Evolutionary conservation across 2,329 filamentous ascomycete genomes (phyloP).

Genomic region (Myriosclerotinia scirpicola): DNA sequence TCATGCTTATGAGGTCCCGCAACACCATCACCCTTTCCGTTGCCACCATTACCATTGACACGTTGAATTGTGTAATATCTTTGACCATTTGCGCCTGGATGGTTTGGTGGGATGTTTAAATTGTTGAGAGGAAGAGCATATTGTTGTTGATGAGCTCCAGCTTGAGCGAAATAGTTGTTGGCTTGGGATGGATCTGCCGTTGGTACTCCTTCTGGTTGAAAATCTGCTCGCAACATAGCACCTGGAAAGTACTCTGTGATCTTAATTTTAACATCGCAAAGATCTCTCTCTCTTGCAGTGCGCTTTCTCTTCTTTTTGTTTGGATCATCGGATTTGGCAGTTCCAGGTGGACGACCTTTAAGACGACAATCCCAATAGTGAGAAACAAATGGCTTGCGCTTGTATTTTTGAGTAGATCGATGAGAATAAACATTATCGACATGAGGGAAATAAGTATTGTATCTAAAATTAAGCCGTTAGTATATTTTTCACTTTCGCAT

Average conservation of each 20-base stretch:
- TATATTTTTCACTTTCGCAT: constrained; percentile 20
- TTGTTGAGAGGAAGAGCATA: constrained; percentile 49
- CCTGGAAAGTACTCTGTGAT: constrained; percentile 76
- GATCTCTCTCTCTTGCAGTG: constrained; percentile 68
- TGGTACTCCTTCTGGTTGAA: constrained; percentile 37
- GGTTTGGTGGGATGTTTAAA: constrained; percentile 44
- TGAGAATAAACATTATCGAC: constrained; percentile 85
- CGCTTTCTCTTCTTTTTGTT: constrained; percentile 81
- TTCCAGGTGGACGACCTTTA: constrained; percentile 76
- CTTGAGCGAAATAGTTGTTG: constrained; percentile 39
- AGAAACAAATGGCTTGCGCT: constrained; percentile 77
- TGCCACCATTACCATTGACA: constrained; percentile 74
- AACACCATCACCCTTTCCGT: constrained; percentile 68
- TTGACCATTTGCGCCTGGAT: constrained; percentile 51
- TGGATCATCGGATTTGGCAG: constrained; percentile 75
- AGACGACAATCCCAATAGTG: constrained; percentile 85
- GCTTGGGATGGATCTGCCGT: constrained; percentile 30
- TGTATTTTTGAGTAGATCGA: constrained; percentile 77
- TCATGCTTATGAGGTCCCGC: constrained; percentile 73
- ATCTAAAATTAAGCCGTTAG: constrained; percentile 48
- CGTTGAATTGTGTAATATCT: constrained; percentile 73
- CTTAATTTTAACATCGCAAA: constrained; percentile 87
- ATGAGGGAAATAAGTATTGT: constrained; percentile 79
- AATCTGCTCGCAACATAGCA: constrained; percentile 41
- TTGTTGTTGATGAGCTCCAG: constrained; percentile 33